Evolutionary conservation across 257 asterid species (phyloP).

Genomic region (Nyctanthes arbortristis): DNA sequence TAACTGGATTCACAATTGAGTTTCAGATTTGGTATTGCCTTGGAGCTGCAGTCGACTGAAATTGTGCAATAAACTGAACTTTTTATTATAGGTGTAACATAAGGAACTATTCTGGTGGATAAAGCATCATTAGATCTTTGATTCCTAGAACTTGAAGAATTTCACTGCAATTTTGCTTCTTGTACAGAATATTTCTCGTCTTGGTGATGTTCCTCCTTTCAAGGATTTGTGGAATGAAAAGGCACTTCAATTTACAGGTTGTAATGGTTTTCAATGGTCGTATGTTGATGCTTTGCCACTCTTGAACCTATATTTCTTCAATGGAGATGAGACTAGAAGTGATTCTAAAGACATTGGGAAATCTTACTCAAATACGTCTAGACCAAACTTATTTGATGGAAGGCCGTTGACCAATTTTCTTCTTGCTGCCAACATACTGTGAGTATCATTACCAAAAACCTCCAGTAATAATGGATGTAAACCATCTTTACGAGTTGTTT

Average conservation of each 20-base stretch:
- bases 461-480: no score
- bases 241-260: conserved; percentile 49
- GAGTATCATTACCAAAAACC: conserved; percentile 48
- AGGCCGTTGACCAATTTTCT: conserved; percentile 74
- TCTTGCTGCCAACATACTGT: conserved; percentile 75
- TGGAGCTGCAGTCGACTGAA: neutral
- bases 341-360: conserved; percentile 36
- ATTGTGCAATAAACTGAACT: conserved; percentile 1
- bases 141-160: conserved; percentile 18
- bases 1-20: no score
- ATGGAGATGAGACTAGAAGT: conserved; percentile 48
- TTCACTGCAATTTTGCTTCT: conserved; percentile 26
- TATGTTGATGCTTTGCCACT: conserved; percentile 40
- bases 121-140: neutral
- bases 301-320: conserved; percentile 57
- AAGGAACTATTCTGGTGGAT: no score
- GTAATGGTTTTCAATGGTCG: conserved; percentile 48
- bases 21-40: no score
- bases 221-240: conserved; percentile 50
- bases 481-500: neutral
- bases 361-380: conserved; percentile 41
- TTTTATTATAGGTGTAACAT: no score
- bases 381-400: conserved; percentile 45
- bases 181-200: conserved; percentile 48
- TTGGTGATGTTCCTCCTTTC: conserved; percentile 46